A percentile compares a stretch with the other conserved stretches of the same genome.
Conservation (phyloP, 2,329 filamentous ascomycete genomes). For the Cladosporium sp. region DNA sequence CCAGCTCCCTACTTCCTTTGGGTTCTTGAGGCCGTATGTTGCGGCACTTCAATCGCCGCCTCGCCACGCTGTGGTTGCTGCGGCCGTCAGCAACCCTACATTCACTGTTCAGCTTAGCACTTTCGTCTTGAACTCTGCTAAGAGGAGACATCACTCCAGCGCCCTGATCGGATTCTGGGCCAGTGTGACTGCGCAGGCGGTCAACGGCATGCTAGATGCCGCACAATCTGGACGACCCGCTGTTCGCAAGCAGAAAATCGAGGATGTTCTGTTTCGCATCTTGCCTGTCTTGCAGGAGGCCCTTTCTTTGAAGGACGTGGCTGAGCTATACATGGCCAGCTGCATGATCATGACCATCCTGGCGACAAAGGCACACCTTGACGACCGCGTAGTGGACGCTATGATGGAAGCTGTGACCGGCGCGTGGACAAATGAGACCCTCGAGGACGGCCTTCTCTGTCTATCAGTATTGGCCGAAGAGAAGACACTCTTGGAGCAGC, state of each 20-base stretch:
- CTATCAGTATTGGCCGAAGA: slow-evolving; percentile 80
- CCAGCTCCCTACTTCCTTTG: slow-evolving; percentile 72
- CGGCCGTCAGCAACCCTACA: slow-evolving; percentile 72
- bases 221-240: slow-evolving; percentile 72
- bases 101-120: slow-evolving; percentile 77
- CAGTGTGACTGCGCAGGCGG: slow-evolving; percentile 79
- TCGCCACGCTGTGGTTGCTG: slow-evolving; percentile 78
- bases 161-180: slow-evolving; percentile 88
- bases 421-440: slow-evolving; percentile 74
- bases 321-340: slow-evolving; percentile 79
- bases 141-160: slow-evolving; percentile 70
- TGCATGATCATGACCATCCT: slow-evolving; percentile 90
- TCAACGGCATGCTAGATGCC: slow-evolving; percentile 78
- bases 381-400: slow-evolving; percentile 76
- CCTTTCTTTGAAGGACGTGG: slow-evolving; percentile 70
- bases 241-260: slow-evolving; percentile 77
- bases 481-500: slow-evolving; percentile 46
- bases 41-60: slow-evolving; percentile 74
- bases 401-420: slow-evolving; percentile 86
- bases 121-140: slow-evolving; percentile 74
- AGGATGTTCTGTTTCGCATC: slow-evolving; percentile 70
- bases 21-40: slow-evolving; percentile 84
- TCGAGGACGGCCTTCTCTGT: slow-evolving; percentile 73
- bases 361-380: slow-evolving; percentile 76
- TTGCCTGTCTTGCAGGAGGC: slow-evolving; percentile 73